Percentiles rank a stretch among this genome's conserved stretches.
These are phyloP conservation scores for Microbotryum intermedium DNA, from an alignment of 1,284 basidiomycete species.

Conservation along the genomic window DNA sequence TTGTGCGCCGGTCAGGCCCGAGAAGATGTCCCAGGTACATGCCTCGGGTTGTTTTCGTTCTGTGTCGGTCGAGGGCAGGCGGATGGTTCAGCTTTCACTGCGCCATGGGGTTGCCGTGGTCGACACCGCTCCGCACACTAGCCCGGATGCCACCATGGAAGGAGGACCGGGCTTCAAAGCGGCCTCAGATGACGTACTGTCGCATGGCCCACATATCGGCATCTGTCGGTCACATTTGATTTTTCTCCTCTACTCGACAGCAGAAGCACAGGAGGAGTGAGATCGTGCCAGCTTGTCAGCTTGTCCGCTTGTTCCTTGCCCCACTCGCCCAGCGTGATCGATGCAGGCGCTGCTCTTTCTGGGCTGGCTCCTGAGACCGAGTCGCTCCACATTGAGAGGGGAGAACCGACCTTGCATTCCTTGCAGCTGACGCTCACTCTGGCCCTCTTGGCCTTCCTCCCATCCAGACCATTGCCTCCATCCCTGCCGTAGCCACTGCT, in stretches of 20 bases:
- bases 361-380: no score
- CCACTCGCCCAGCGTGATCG: no score
- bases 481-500: no score
- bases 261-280: not conserved
- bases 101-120: no score
- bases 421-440: constrained; percentile 28
- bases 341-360: no score
- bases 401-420: constrained; percentile 21
- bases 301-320: constrained; percentile 14
- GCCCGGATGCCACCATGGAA: no score
- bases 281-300: constrained; percentile 10
- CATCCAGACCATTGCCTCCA: not conserved
- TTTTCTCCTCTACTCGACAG: not conserved
- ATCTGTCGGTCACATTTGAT: constrained; percentile 24
- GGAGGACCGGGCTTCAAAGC: not conserved
- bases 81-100: not conserved
- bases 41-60: constrained; percentile 16
- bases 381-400: not conserved
- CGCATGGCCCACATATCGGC: constrained; percentile 27
- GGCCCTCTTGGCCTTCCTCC: constrained; percentile 1
- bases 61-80: not conserved
- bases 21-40: constrained; percentile 28
- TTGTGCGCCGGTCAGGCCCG: constrained; percentile 2
- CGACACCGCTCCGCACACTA: not conserved
- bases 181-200: not conserved